A percentile compares a stretch with the other conserved stretches of the same genome.
phyloP scores from a whole-genome alignment of 2,329 filamentous ascomycete genomes.

The Alternaria gaisen region DNA sequence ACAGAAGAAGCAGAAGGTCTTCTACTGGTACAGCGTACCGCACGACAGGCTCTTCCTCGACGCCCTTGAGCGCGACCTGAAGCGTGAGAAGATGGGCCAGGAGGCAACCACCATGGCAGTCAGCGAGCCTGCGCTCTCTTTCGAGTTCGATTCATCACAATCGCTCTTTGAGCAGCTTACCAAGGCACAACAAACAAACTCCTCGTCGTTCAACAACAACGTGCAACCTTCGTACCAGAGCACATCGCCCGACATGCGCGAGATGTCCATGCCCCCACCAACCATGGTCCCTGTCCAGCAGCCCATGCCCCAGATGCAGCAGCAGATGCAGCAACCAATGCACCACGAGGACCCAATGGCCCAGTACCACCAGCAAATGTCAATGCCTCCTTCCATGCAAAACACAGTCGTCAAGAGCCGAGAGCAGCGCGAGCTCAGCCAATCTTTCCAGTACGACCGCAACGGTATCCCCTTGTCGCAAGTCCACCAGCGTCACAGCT shows the following conservation, averaged over 20 bases:
- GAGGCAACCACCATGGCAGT: slow-evolving; percentile 97
- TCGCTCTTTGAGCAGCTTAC: slow-evolving; percentile 99
- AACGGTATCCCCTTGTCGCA: slow-evolving; percentile 86
- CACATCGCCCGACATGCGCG: slow-evolving; percentile 86
- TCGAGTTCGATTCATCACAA: slow-evolving; percentile 99
- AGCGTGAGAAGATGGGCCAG: slow-evolving; percentile 99
- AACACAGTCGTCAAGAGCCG: slow-evolving; percentile 80
- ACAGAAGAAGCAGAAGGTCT: slow-evolving; percentile 99
- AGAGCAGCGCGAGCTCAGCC: slow-evolving; percentile 82
- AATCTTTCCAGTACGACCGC: slow-evolving; percentile 85
- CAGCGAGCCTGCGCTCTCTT: slow-evolving; percentile 95
- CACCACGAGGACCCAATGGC: slow-evolving; percentile 72
- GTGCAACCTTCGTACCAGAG: slow-evolving; percentile 75
- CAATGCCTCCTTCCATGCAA: slow-evolving; percentile 75
- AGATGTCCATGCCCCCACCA: slow-evolving; percentile 91
- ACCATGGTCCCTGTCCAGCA: slow-evolving; percentile 72
- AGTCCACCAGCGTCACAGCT: slow-evolving; percentile 89
- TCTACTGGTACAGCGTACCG: slow-evolving; percentile 99
- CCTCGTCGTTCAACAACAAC: slow-evolving; percentile 88
- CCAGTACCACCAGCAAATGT: slow-evolving; percentile 77
- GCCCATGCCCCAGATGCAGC: slow-evolving; percentile 51
- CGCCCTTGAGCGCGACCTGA: slow-evolving; percentile 94
- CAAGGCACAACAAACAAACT: slow-evolving; percentile 98
- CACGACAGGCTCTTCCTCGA: slow-evolving; percentile 98
- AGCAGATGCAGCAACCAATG: slow-evolving; percentile 59